Conservation (phyloP, 2,329 filamentous ascomycete genomes). For the Phaeophleospora eucalypticola region DNA sequence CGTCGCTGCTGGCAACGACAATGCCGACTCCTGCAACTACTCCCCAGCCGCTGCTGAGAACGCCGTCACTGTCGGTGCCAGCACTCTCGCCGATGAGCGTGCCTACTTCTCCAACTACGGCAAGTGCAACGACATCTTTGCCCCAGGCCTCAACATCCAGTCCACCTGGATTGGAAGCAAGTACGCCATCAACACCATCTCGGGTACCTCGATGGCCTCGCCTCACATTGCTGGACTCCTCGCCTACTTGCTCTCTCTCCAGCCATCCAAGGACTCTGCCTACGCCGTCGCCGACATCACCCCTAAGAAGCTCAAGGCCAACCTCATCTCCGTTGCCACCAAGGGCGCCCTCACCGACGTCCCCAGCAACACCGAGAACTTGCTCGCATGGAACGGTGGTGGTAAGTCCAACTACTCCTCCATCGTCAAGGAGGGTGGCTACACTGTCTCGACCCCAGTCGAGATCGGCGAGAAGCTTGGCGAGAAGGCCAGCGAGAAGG, state of each 20-base stretch:
- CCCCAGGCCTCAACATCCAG: conserved; percentile 81
- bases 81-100: conserved; percentile 87
- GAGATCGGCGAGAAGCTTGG: conserved; percentile 10
- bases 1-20: conserved; percentile 97
- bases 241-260: conserved; percentile 96
- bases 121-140: conserved; percentile 99
- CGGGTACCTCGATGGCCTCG: conserved; percentile 98
- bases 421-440: conserved; percentile 37
- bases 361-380: conserved; percentile 81
- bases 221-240: conserved; percentile 94
- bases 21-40: conserved; percentile 98
- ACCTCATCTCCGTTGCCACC: conserved; percentile 79
- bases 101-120: conserved; percentile 99
- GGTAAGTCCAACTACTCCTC: conserved; percentile 79
- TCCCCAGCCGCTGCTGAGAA: conserved; percentile 89
- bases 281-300: conserved; percentile 87
- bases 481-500: conserved; percentile 20
- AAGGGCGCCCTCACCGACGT: conserved; percentile 73
- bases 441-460: conserved; percentile 30
- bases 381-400: conserved; percentile 98
- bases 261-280: conserved; percentile 83
- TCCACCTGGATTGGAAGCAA: conserved; percentile 99
- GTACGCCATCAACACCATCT: conserved; percentile 97
- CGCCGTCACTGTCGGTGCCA: conserved; percentile 93
- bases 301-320: conserved; percentile 88